phyloP scores from a whole-genome alignment of 2,329 filamentous ascomycete species.

The Amphichorda felina region DNA sequence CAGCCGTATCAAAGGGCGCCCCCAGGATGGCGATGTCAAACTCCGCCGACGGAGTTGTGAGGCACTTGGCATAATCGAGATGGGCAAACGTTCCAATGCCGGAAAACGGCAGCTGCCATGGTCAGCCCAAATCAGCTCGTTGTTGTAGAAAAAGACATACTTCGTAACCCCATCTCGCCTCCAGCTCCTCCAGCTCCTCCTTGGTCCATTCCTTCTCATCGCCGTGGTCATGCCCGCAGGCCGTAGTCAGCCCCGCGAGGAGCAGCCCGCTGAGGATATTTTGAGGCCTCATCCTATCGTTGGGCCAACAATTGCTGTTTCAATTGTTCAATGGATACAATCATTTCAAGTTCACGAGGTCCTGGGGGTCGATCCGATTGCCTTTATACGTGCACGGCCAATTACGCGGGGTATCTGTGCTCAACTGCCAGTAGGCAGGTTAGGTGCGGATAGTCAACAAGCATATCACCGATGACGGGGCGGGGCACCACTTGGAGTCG shows the following conservation, averaged over 20 bases:
- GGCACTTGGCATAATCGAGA: constrained; percentile 49
- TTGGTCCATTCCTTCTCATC: constrained; percentile 32
- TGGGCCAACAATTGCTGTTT: too few relatives aligned
- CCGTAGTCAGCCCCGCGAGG: constrained; percentile 12
- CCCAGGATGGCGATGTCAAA: constrained; percentile 59
- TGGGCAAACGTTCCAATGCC: constrained; percentile 65
- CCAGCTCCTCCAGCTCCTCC: constrained; percentile 38
- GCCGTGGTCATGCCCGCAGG: constrained; percentile 16
- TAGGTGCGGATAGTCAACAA: not conserved
- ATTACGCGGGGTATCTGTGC: not conserved
- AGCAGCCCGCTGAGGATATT: constrained; percentile 13
- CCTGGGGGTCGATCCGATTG: too few relatives aligned
- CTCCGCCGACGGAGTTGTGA: constrained; percentile 43
- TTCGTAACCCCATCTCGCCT: constrained; percentile 46
- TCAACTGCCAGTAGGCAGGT: not conserved
- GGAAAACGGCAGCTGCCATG: constrained; percentile 33
- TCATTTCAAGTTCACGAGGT: too few relatives aligned
- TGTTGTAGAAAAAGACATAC: too few relatives aligned
- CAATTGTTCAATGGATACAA: too few relatives aligned
- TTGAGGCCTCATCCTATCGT: constrained; percentile 11
- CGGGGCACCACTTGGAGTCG: too few relatives aligned
- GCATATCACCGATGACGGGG: not conserved
- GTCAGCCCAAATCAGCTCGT: too few relatives aligned
- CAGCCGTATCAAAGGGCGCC: constrained; percentile 59
- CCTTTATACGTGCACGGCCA: too few relatives aligned